Percentiles rank a stretch among this genome's conserved stretches.
Evolutionary conservation across 1,284 basidiomycete species (phyloP).

Genomic region (Heterobasidion occidentale): DNA sequence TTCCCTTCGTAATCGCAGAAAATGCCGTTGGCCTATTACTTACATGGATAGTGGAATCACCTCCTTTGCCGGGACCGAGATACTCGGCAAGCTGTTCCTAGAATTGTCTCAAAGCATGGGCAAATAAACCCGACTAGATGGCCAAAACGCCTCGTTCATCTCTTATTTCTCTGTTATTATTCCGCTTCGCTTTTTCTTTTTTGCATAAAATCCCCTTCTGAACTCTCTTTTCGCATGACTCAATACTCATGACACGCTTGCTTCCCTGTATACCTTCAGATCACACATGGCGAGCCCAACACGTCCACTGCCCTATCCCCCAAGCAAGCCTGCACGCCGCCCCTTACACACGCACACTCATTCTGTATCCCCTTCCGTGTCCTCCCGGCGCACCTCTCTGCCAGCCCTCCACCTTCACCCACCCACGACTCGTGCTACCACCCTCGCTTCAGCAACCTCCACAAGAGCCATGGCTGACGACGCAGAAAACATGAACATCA

Average conservation of each 20-base stretch:
- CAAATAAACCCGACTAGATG: neutral
- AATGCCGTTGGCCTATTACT: neutral
- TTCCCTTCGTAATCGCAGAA: neutral
- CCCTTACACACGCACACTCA: constrained; percentile 11
- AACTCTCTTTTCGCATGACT: neutral
- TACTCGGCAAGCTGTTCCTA: neutral
- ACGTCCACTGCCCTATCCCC: constrained; percentile 12
- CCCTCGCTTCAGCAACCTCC: constrained; percentile 5
- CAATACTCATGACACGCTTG: neutral
- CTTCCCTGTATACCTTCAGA: constrained; percentile 2
- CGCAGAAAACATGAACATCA: constrained; percentile 14
- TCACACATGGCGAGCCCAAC: constrained; percentile 6
- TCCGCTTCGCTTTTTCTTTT: neutral
- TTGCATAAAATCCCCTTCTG: neutral
- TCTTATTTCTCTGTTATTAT: neutral
- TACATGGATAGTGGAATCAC: neutral
- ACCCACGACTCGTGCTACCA: constrained; percentile 10
- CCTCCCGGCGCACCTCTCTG: constrained; percentile 11
- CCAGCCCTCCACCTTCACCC: constrained; percentile 20
- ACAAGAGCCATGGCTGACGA: constrained; percentile 10
- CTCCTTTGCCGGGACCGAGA: neutral
- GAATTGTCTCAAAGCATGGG: neutral
- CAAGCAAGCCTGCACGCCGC: constrained; percentile 13
- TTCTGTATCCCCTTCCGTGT: constrained; percentile 7
- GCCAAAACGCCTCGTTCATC: constrained; percentile 6